phyloP scores from a whole-genome alignment of 768 basidiomycete species.

The Mycena maculata region DNA sequence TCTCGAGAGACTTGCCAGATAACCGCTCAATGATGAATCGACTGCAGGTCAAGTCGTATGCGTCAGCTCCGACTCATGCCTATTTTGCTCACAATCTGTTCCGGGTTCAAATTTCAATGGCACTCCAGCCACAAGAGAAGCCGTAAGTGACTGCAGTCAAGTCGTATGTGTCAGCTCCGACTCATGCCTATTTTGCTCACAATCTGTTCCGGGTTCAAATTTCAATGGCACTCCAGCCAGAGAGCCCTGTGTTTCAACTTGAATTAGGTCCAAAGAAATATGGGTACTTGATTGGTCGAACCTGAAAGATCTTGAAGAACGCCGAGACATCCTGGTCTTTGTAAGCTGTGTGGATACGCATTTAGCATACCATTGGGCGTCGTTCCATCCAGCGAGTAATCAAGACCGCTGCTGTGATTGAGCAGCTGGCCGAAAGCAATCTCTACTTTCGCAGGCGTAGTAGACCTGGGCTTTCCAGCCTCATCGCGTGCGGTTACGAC shows the following conservation, averaged over 20 bases:
- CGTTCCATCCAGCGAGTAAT: slow-evolving; percentile 32
- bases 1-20: slow-evolving; percentile 40
- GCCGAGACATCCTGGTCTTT: slow-evolving; percentile 3
- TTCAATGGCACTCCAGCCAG: slow-evolving; percentile 39
- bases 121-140: slow-evolving; percentile 34
- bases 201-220: slow-evolving; percentile 46
- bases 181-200: slow-evolving; percentile 17
- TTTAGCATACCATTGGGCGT: slow-evolving; percentile 4
- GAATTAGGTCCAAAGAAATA: background rate
- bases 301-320: background rate
- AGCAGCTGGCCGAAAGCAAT: slow-evolving; percentile 43
- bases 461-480: slow-evolving; percentile 6
- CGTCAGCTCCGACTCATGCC: background rate
- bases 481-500: slow-evolving; percentile 36
- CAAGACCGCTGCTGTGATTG: slow-evolving; percentile 47
- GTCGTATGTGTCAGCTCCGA: background rate
- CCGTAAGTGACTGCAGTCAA: slow-evolving; percentile 39
- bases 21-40: slow-evolving; percentile 44
- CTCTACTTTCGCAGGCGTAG: slow-evolving; percentile 37
- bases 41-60: slow-evolving; percentile 30
- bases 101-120: slow-evolving; percentile 46
- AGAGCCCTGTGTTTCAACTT: slow-evolving; percentile 31
- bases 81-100: slow-evolving; percentile 37
- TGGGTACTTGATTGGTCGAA: background rate
- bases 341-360: slow-evolving; percentile 15